Percentiles rank a stretch among this genome's conserved stretches.
phyloP scores from a whole-genome alignment of 345 rosid genomes.

The Physaria fendleri region DNA sequence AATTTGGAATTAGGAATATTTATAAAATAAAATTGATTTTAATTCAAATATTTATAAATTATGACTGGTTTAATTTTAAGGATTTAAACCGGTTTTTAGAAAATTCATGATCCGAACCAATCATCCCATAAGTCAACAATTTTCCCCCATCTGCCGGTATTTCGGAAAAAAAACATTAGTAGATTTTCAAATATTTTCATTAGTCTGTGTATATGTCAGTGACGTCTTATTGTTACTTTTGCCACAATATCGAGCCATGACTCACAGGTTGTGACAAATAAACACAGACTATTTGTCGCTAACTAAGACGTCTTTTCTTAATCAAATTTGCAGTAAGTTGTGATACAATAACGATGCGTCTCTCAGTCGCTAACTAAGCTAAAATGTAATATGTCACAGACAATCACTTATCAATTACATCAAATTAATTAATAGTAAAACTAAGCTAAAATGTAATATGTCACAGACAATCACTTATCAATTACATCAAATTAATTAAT shows the following conservation, averaged over 20 bases:
- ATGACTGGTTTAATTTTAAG: no score
- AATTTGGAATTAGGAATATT: no score
- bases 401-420: not conserved
- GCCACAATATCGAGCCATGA: slow-evolving; percentile 3
- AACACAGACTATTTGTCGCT: not conserved
- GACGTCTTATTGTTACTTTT: slow-evolving; percentile 12
- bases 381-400: not conserved
- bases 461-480: not conserved
- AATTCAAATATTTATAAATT: no score
- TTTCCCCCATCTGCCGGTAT: no score
- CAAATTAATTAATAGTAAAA: no score
- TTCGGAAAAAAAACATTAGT: no score
- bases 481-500: not conserved
- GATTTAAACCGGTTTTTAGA: no score
- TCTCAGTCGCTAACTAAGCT: not conserved
- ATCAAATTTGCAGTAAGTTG: not conserved
- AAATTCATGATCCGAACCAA: no score
- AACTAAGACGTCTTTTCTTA: slow-evolving; percentile 3
- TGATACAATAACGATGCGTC: not conserved
- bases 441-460: not conserved
- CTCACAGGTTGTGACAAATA: slow-evolving; percentile 1
- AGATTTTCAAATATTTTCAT: no score
- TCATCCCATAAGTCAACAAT: no score
- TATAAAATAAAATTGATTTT: no score
- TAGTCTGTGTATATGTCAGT: no score